phyloP scores from a whole-genome alignment of 768 basidiomycete genomes.

The Grammothele lineata region DNA sequence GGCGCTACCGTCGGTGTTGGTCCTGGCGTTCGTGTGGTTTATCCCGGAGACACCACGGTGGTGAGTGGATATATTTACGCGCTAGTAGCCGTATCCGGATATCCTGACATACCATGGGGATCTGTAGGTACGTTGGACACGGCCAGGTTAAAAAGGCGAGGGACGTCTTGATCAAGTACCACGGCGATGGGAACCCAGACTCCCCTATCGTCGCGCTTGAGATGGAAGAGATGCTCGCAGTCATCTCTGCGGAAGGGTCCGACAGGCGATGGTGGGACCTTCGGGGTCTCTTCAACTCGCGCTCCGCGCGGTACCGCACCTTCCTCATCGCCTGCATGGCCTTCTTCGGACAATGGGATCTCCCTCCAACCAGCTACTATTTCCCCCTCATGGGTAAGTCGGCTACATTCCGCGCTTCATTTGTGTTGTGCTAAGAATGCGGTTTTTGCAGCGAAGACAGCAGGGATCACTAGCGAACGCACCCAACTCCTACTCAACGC shows the following conservation, averaged over 20 bases:
- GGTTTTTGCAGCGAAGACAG: conserved; percentile 28
- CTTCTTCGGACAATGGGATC: conserved; percentile 50
- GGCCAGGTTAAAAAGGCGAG: conserved; percentile 61
- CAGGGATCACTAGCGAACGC: conserved; percentile 29
- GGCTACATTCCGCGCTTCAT: too few species aligned
- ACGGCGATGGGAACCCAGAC: conserved; percentile 57
- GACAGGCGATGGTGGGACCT: conserved; percentile 35
- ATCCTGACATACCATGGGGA: neutral
- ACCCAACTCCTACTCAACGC: conserved; percentile 26
- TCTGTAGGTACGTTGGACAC: conserved; percentile 29
- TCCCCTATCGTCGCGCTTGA: conserved; percentile 47
- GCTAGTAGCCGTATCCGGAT: too few species aligned
- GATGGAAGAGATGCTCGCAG: conserved; percentile 28
- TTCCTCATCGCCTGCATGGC: conserved; percentile 32
- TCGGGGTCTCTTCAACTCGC: conserved; percentile 16
- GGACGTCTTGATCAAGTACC: conserved; percentile 60
- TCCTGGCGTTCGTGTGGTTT: conserved; percentile 50
- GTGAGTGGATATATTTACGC: conserved; percentile 27
- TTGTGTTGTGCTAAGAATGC: too few species aligned
- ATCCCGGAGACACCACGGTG: conserved; percentile 68
- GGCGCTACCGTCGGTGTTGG: conserved; percentile 52
- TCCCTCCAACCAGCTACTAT: conserved; percentile 27
- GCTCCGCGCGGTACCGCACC: conserved; percentile 16
- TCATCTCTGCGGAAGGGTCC: conserved; percentile 64
- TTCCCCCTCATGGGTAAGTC: conserved; percentile 25